Conservation (phyloP, 495 filamentous ascomycete species). For the Penicillium malachiteum region DNA sequence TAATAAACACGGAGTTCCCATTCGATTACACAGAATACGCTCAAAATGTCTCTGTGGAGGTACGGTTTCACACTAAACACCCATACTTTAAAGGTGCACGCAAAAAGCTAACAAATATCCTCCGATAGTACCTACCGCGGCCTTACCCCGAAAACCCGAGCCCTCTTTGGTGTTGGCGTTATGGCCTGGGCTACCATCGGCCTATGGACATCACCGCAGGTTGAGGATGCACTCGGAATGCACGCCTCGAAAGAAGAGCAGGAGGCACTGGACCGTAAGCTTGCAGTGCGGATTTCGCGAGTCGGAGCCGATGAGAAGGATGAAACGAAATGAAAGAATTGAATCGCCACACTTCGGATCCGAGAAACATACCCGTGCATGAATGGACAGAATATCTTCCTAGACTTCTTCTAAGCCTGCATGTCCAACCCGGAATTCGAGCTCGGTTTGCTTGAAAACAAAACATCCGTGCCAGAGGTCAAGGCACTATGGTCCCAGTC, state of each 20-base stretch:
- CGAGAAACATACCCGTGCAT: no score
- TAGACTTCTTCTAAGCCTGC: no score
- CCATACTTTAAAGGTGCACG: neutral
- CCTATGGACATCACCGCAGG: constrained; percentile 55
- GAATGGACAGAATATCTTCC: no score
- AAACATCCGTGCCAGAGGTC: neutral
- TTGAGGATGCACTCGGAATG: constrained; percentile 62
- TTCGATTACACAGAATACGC: neutral
- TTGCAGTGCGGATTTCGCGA: constrained; percentile 47
- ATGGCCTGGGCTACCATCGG: constrained; percentile 65
- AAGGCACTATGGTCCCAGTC: neutral
- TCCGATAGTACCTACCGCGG: constrained; percentile 54
- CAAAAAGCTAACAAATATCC: neutral
- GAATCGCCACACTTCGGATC: no score
- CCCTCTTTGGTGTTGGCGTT: constrained; percentile 62
- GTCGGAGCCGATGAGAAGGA: constrained; percentile 27
- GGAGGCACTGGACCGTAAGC: constrained; percentile 50
- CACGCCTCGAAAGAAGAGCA: constrained; percentile 61
- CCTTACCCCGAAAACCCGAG: constrained; percentile 59
- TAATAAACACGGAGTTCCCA: neutral
- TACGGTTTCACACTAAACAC: constrained; percentile 10
- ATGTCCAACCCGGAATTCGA: no score
- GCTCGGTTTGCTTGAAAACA: no score
- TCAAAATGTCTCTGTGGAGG: constrained; percentile 43
- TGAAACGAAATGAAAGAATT: constrained; percentile 8